Evolutionary conservation across 495 filamentous ascomycete genomes (phyloP).

Genomic region (Glonium stellatum): DNA sequence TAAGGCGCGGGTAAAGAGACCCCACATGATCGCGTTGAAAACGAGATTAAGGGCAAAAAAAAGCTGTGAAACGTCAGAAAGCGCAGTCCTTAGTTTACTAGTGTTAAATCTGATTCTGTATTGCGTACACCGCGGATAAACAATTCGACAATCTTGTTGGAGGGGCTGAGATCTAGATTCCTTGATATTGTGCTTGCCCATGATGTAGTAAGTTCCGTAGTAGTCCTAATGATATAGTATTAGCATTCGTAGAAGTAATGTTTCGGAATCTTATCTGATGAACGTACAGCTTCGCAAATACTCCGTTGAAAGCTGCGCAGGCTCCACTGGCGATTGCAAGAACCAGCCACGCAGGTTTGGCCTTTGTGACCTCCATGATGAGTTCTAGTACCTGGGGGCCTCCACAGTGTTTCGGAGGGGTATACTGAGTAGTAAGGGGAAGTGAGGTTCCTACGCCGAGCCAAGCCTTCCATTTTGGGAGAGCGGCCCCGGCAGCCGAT

Average conservation of each 20-base stretch:
- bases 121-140: constrained; percentile 61
- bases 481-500: no score
- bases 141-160: constrained; percentile 54
- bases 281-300: constrained; percentile 89
- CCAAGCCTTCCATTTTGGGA: no score
- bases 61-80: constrained; percentile 42
- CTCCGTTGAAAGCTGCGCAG: constrained; percentile 88
- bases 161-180: constrained; percentile 49
- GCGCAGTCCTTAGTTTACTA: neutral
- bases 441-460: neutral
- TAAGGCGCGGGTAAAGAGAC: constrained; percentile 76
- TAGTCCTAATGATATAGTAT: constrained; percentile 53
- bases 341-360: constrained; percentile 57
- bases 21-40: constrained; percentile 95
- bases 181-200: constrained; percentile 59
- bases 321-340: constrained; percentile 78
- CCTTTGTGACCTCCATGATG: constrained; percentile 10
- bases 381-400: neutral
- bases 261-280: constrained; percentile 5
- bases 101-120: constrained; percentile 3
- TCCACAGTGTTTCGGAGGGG: neutral
- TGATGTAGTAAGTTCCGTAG: constrained; percentile 68
- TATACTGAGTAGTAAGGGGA: neutral
- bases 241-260: constrained; percentile 7
- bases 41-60: constrained; percentile 84